Percentiles rank a stretch among this genome's conserved stretches.
These are phyloP conservation scores for Eucalyptus regnans DNA, from an alignment of 345 rosid species.

Conservation along the genomic window DNA sequence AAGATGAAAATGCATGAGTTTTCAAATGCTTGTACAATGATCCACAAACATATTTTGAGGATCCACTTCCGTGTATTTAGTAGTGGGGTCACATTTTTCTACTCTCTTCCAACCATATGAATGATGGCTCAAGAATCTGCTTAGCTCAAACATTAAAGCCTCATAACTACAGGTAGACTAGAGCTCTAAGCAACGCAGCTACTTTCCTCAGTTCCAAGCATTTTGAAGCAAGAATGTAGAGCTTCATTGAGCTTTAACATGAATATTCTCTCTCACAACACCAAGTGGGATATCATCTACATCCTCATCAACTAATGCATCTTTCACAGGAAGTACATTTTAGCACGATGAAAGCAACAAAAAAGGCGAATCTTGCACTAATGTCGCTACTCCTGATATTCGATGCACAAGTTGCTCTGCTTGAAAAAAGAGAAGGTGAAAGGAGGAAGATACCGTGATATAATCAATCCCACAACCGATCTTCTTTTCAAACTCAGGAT, in stretches of 20 bases:
- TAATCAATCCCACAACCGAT: slow-evolving; percentile 79
- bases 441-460: slow-evolving; percentile 47
- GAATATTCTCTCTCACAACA: background rate
- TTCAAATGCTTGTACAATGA: background rate
- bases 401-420: background rate
- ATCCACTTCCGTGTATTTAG: background rate
- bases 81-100: background rate
- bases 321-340: background rate
- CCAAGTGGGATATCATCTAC: background rate
- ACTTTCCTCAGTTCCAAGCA: background rate
- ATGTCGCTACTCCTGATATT: background rate
- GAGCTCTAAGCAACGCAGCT: background rate
- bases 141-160: background rate
- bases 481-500: slow-evolving; percentile 71
- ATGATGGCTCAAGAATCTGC: background rate
- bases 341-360: background rate
- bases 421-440: background rate
- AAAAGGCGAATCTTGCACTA: background rate
- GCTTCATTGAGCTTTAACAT: background rate
- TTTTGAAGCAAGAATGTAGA: background rate
- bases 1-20: background rate
- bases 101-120: background rate
- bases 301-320: background rate
- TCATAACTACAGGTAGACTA: background rate
- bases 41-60: background rate